Conservation (phyloP, 2,329 filamentous ascomycete genomes). For the Colletotrichum eleusines region DNA sequence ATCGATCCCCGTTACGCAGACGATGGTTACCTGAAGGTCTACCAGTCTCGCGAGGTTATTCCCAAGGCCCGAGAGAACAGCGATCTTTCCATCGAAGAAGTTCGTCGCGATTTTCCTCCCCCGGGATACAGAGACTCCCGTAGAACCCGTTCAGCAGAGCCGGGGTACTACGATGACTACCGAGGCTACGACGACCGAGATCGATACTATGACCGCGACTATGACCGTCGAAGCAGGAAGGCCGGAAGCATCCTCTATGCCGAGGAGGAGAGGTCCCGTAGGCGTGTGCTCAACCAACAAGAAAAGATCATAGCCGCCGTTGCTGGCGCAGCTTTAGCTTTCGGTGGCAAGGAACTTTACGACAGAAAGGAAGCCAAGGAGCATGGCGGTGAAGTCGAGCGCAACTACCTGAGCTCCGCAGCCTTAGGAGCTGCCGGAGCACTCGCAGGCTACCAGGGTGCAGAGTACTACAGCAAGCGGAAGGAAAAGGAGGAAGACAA, state of each 20-base stretch:
- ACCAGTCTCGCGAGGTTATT: constrained; percentile 65
- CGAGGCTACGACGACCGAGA: constrained; percentile 61
- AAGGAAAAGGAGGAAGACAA: constrained; percentile 67
- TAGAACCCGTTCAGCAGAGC: constrained; percentile 74
- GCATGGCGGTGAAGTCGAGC: constrained; percentile 63
- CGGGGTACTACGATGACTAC: constrained; percentile 67
- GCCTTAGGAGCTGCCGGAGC: constrained; percentile 74
- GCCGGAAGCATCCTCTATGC: constrained; percentile 65
- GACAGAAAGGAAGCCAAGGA: constrained; percentile 71
- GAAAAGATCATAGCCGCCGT: constrained; percentile 76
- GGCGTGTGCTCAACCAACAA: constrained; percentile 69
- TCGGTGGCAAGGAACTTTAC: constrained; percentile 74
- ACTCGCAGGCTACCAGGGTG: constrained; percentile 72
- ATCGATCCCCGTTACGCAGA: constrained; percentile 66
- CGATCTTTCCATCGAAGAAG: constrained; percentile 82
- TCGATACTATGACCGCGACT: constrained; percentile 59
- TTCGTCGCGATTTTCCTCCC: constrained; percentile 86
- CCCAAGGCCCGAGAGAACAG: constrained; percentile 77
- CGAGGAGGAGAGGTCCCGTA: constrained; percentile 64
- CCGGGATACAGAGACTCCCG: constrained; percentile 69
- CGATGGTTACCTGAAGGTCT: constrained; percentile 60
- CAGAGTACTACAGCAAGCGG: constrained; percentile 72
- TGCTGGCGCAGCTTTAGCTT: constrained; percentile 72
- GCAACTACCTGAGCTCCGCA: constrained; percentile 70
- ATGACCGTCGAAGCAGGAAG: constrained; percentile 64